These are phyloP conservation scores for Solanum lignicaule DNA, from an alignment of 257 asterid genomes.

Conservation along the genomic window DNA sequence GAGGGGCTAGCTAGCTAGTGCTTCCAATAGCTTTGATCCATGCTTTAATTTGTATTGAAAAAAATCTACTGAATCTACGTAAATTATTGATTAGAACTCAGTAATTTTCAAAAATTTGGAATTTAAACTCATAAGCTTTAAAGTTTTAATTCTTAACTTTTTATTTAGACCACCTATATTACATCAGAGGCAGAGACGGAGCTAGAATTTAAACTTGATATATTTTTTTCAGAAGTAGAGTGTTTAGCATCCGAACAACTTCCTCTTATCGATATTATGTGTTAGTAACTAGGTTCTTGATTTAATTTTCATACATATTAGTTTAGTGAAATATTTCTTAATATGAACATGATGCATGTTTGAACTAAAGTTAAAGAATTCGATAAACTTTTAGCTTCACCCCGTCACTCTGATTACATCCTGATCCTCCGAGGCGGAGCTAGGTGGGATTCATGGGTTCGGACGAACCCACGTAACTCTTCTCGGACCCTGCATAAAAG, in stretches of 20 bases:
- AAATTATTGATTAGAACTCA: not conserved
- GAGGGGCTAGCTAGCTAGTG: not conserved
- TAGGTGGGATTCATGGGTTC: too few species aligned
- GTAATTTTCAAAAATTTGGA: not conserved
- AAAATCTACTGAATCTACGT: not conserved
- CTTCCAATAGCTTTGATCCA: not conserved
- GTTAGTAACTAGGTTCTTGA: not conserved
- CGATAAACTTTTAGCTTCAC: not conserved
- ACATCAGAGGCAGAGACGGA: too few species aligned
- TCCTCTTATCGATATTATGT: too few species aligned
- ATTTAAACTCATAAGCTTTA: not conserved
- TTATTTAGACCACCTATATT: too few species aligned
- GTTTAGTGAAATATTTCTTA: not conserved
- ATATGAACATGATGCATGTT: not conserved
- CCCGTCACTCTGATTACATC: not conserved
- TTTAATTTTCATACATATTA: not conserved
- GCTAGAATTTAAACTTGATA: too few species aligned
- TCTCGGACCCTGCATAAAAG: not conserved
- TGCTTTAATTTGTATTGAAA: not conserved
- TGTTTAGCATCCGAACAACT: not conserved
- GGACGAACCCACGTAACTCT: not conserved
- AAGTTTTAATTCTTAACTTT: not conserved
- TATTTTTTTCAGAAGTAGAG: too few species aligned
- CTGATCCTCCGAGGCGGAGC: fast-evolving
- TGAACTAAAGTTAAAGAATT: not conserved